Conservation (phyloP, 257 asterid species). For the Striga asiatica region DNA sequence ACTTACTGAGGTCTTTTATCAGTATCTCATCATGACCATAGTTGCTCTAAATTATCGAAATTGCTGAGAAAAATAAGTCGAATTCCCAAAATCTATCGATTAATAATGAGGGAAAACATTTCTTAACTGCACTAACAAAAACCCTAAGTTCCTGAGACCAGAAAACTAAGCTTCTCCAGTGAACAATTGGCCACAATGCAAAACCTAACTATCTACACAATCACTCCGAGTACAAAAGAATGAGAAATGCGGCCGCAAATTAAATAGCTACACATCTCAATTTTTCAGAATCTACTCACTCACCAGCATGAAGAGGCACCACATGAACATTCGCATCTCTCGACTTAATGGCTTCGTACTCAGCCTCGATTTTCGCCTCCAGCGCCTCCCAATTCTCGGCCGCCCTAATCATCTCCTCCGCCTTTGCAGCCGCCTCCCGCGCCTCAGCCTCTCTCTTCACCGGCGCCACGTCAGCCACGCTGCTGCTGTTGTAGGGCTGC, state of each 20-base stretch:
- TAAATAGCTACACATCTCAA: slow-evolving; percentile 5
- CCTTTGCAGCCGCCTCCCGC: slow-evolving; percentile 33
- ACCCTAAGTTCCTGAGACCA: slow-evolving; percentile 11
- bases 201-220: neutral
- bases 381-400: slow-evolving; percentile 62
- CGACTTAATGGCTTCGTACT: slow-evolving; percentile 43
- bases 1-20: neutral
- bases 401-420: slow-evolving; percentile 34
- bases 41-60: neutral
- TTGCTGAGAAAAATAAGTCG: neutral
- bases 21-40: neutral
- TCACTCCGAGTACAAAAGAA: slow-evolving; percentile 1
- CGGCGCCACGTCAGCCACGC: slow-evolving; percentile 30
- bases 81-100: neutral
- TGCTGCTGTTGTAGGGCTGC: slow-evolving; percentile 52
- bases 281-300: slow-evolving; percentile 13
- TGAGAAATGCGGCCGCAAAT: slow-evolving; percentile 9
- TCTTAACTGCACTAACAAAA: slow-evolving; percentile 5
- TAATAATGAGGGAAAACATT: too few relatives aligned
- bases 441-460: slow-evolving; percentile 36
- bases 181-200: slow-evolving; percentile 11
- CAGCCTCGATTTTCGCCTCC: slow-evolving; percentile 78
- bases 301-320: slow-evolving; percentile 93
- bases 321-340: slow-evolving; percentile 61
- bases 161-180: slow-evolving; percentile 11